Base-by-base conservation (phyloP, 2,329 filamentous ascomycete genomes). In the Thelonectria olida region DNA sequence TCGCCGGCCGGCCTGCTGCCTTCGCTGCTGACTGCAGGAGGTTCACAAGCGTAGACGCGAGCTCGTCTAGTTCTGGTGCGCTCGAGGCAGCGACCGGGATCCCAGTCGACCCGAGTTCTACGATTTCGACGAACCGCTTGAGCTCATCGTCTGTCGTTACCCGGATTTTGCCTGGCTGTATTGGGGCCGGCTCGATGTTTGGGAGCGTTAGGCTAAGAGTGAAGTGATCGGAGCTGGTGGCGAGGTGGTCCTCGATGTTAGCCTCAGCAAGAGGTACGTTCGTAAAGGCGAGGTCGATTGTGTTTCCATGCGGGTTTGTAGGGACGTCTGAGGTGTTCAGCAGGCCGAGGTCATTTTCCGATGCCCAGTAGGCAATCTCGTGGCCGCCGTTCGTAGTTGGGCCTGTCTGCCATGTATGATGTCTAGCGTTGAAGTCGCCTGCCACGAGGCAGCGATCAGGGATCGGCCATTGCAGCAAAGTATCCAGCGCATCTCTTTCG, bases 341-440 rank as follows among this genome's bases (percentile, higher is more conserved):
- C 8, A 67, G 59, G 34, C 27, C 42, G 10, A 63, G 57, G 15
- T 54, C 50, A 34, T 60, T 63, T 22, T 60, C 60, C 4, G 41
- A 54, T 41, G 38, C 62, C 58, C 58, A 64, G 19, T 52, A 31
- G 36, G 58, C 64, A 42, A 66, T 64, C 12, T 62, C 55, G 22
- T 56, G 13, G 17, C 65, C 59, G 8, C 57, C 34, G 31, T 56
- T 59, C 20, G 36, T 39, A n/a, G 42, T 36, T 13, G 25, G 50
- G 23, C 58, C 65, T 9, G 50, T 61, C 45, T 68, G 59, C 66
- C 60, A 68, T 25, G 44, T 49, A 19, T 42, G 39, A 41, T 66
- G 57, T 49, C 61, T 54, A 19, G 62, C 63, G 39, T 68, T 67
- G 48, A 67, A 66, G 58, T 67, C 63, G 25, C 58, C 63, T 15